A percentile compares a stretch with the other conserved stretches of the same genome.
Conservation (phyloP, 1,284 basidiomycete species). For the Sporisorium scitamineum region DNA sequence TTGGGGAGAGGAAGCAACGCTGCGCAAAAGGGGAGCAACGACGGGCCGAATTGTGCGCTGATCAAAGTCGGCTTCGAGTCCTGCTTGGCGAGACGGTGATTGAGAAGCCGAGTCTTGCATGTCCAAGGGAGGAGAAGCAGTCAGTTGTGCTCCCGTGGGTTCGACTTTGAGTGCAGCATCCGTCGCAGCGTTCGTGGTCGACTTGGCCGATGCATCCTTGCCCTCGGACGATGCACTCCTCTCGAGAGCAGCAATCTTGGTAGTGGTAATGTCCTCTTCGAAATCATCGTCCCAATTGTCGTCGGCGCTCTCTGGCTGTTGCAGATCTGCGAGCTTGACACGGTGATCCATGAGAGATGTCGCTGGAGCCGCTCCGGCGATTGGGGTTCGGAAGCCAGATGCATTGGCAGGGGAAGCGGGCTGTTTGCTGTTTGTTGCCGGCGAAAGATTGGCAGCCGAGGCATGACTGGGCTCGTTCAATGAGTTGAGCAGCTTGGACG, state of each 20-base stretch:
- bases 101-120: not conserved
- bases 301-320: slow-evolving; percentile 75
- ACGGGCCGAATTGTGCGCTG: slow-evolving; percentile 71
- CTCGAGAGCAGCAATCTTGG: slow-evolving; percentile 79
- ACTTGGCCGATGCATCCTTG: slow-evolving; percentile 6
- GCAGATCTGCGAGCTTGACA: slow-evolving; percentile 70
- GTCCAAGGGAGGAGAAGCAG: not conserved
- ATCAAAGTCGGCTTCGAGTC: slow-evolving; percentile 49
- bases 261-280: slow-evolving; percentile 88
- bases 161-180: not conserved
- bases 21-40: slow-evolving; percentile 27
- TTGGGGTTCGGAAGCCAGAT: slow-evolving; percentile 30
- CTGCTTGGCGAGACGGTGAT: slow-evolving; percentile 20
- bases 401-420: slow-evolving; percentile 25
- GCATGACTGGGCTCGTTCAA: not conserved
- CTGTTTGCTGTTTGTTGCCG: slow-evolving; percentile 14
- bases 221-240: slow-evolving; percentile 20
- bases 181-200: not conserved
- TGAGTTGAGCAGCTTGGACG: slow-evolving; percentile 13
- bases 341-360: slow-evolving; percentile 55
- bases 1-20: slow-evolving; percentile 35
- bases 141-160: not conserved
- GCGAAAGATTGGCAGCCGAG: not conserved
- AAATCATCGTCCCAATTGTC: slow-evolving; percentile 99
- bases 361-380: slow-evolving; percentile 52